Conservation (phyloP, 129 eudicot species). For the Solidago caesia region DNA sequence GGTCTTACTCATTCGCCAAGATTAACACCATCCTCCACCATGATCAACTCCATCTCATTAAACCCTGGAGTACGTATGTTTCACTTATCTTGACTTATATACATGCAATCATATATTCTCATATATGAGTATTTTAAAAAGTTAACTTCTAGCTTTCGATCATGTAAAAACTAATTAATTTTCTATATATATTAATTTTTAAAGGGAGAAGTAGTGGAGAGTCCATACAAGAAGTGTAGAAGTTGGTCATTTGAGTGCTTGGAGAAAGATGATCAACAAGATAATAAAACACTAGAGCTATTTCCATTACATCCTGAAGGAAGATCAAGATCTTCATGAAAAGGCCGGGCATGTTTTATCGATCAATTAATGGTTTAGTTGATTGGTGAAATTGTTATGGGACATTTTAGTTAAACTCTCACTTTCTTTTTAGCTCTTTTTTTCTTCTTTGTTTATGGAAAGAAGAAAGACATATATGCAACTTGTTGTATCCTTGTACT, state of each 20-base stretch:
- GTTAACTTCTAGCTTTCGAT: conserved; percentile 30
- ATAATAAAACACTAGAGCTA: conserved; percentile 67
- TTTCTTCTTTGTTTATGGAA: conserved; percentile 48
- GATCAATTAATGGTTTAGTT: neutral
- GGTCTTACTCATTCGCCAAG: conserved; percentile 56
- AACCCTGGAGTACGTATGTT: conserved; percentile 59
- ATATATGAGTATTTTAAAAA: conserved; percentile 13
- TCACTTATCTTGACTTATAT: neutral
- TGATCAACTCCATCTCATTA: conserved; percentile 42
- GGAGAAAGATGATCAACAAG: conserved; percentile 46
- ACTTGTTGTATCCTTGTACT: conserved; percentile 38
- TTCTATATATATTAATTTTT: neutral
- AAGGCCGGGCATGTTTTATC: neutral
- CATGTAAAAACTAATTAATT: neutral
- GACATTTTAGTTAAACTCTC: conserved; percentile 24
- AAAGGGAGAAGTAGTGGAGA: conserved; percentile 59
- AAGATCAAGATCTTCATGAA: conserved; percentile 44
- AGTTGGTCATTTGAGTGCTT: conserved; percentile 67
- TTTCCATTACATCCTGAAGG: conserved; percentile 91
- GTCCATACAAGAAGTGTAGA: conserved; percentile 72
- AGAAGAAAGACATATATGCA: conserved; percentile 44
- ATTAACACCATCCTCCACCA: conserved; percentile 39
- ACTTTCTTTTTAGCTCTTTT: conserved; percentile 29
- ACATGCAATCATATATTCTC: neutral
- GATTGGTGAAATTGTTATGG: conserved; percentile 15